Evolutionary conservation across 2,329 filamentous ascomycete species (phyloP), one percentile per base, ranked within the genome.

Genomic region (Colletotrichum musae): DNA sequence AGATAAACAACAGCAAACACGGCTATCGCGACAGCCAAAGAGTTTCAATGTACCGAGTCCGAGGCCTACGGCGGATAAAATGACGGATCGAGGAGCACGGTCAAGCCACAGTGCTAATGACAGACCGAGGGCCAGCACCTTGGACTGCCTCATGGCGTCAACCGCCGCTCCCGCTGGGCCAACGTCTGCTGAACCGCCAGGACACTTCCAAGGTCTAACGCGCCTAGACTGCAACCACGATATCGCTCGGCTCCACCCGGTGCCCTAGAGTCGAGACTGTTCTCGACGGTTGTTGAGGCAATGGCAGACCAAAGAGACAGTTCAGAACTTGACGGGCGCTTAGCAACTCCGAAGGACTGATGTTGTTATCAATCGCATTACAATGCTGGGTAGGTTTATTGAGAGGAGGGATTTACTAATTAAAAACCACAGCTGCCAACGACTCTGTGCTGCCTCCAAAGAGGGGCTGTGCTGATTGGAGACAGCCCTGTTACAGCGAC

Each of bases 81-180:
- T 39, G 51, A 59, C 26, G 57, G 62, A 61, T 47, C 50, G 28
- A 60, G 62, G 67, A 60, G 67, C 67, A 67, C 63, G 67, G 67
- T 63, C 67, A 32, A 13, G 60, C 50, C 28, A 69, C 41, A 51
- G 51, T 69, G 57, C 57, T 52, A 67, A 60, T 52, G 56, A 57
- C 26, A 63, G 32, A 36, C 53, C 18, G 32, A 21, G 50, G 54
- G n/a, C 48, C 32, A 32, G 26, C 24, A 13, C n/a, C 41, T 47
- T 54, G 51, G 26, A 24, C 54, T 36, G 48, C 36, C 45, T 48
- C 36, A 53, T 54, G 60, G 54, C 50, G 24, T 59, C 61, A 65
- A 65, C 61, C 66, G 61, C 66, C 43, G 48, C 45, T 68, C 28
- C 65, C 54, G 61, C 61, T 56, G 61, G 39, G 54, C 41, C 53